These are phyloP conservation scores for Orychophragmus violaceus DNA, from an alignment of 345 rosid species.

Conservation along the genomic window DNA sequence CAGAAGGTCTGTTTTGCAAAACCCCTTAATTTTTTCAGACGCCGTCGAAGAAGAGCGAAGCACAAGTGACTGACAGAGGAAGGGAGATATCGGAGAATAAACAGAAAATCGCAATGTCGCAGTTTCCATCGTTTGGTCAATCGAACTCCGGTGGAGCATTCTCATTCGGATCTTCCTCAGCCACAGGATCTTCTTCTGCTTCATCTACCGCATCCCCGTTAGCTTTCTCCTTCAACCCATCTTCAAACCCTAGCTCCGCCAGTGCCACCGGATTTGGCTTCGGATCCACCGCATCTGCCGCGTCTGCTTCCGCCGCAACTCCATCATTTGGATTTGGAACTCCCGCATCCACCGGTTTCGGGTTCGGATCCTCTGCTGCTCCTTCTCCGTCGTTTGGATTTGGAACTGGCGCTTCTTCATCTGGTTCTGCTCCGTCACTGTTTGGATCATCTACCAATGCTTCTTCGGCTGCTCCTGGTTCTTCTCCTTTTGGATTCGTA, in stretches of 20 bases:
- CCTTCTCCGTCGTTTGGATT: constrained; percentile 19
- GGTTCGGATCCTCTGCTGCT: constrained; percentile 29
- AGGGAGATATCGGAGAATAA: constrained; percentile 15
- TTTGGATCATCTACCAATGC: constrained; percentile 23
- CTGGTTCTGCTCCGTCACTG: constrained; percentile 22
- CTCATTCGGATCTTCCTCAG: constrained; percentile 40
- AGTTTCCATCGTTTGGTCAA: constrained; percentile 36
- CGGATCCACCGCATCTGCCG: constrained; percentile 25
- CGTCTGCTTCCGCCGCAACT: constrained; percentile 27
- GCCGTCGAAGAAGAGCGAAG: constrained; percentile 19
- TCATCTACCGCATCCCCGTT: constrained; percentile 35
- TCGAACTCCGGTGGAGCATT: constrained; percentile 30
- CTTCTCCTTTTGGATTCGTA: constrained; percentile 26
- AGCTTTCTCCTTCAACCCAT: constrained; percentile 30
- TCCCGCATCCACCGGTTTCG: constrained; percentile 6
- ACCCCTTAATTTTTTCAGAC: constrained; percentile 12
- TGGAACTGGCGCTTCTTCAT: constrained; percentile 15
- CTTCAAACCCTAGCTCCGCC: constrained; percentile 34
- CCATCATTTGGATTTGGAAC: constrained; percentile 36
- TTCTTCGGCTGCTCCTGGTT: constrained; percentile 12
- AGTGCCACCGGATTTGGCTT: constrained; percentile 24
- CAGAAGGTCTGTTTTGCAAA: constrained; percentile 19
- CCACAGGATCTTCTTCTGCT: constrained; percentile 27
- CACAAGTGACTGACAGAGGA: constrained; percentile 13
- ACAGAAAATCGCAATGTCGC: constrained; percentile 34